These are phyloP conservation scores for Ascochyta lentis DNA, from an alignment of 2,329 filamentous ascomycete species.

Conservation along the genomic window DNA sequence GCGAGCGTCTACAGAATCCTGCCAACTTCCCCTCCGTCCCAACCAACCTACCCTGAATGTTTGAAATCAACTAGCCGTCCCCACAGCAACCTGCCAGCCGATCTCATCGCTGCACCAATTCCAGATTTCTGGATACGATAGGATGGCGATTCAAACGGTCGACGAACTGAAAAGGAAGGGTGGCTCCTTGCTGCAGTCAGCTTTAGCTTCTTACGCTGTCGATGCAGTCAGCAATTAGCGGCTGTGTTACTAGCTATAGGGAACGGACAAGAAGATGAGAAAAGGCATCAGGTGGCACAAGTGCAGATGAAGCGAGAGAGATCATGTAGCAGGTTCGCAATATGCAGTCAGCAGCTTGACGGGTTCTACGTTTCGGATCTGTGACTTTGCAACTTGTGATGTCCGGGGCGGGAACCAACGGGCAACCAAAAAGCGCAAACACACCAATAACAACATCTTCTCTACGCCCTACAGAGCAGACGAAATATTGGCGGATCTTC, in stretches of 20 bases:
- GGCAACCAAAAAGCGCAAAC: too few species aligned
- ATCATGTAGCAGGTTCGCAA: constrained; percentile 10
- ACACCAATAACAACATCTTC: too few species aligned
- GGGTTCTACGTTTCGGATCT: neutral
- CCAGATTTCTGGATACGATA: neutral
- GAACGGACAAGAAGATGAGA: constrained; percentile 15
- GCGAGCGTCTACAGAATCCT: constrained; percentile 79
- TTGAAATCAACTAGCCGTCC: neutral
- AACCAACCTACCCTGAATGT: constrained; percentile 55
- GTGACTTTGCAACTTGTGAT: neutral
- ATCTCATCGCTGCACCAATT: neutral
- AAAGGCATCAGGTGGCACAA: constrained; percentile 24
- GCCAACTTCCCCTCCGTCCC: constrained; percentile 86
- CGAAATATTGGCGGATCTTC: neutral
- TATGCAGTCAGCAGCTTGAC: constrained; percentile 23
- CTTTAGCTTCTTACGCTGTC: constrained; percentile 24
- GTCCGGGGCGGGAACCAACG: too few species aligned
- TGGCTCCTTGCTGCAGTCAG: constrained; percentile 30
- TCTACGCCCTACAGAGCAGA: too few species aligned
- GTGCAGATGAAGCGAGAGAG: constrained; percentile 16
- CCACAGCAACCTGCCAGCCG: neutral
- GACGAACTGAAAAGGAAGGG: constrained; percentile 14
- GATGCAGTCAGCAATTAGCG: constrained; percentile 46
- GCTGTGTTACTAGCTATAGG: constrained; percentile 21
- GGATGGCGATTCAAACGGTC: neutral